A percentile compares a stretch with the other conserved stretches of the same genome.
phyloP scores from a whole-genome alignment of 352 stramenopile genomes.

The Phytophthora sojae region DNA sequence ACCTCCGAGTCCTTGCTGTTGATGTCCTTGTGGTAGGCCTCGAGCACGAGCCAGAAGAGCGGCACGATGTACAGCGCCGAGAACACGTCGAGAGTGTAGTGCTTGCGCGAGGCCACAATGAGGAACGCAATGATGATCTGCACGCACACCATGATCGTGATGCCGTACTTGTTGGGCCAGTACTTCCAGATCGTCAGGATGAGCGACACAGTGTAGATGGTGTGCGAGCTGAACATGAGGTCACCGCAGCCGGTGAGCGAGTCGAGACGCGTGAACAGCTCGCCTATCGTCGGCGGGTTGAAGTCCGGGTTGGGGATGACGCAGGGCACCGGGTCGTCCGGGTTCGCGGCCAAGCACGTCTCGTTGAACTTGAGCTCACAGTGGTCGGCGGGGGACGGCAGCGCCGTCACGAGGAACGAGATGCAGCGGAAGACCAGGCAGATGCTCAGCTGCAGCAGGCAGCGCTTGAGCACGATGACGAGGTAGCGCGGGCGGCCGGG shows the following conservation, averaged over 20 bases:
- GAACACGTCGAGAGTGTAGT: slow-evolving; percentile 93
- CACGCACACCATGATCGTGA: slow-evolving; percentile 75
- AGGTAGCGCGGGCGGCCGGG: slow-evolving; percentile 74
- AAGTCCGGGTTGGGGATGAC: slow-evolving; percentile 80
- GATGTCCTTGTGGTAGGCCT: slow-evolving; percentile 85
- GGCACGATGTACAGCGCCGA: slow-evolving; percentile 90
- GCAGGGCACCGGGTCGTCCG: slow-evolving; percentile 60
- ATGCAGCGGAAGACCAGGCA: slow-evolving; percentile 74
- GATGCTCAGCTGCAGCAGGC: slow-evolving; percentile 83
- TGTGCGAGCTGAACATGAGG: slow-evolving; percentile 94
- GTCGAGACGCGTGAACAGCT: slow-evolving; percentile 81
- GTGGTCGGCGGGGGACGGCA: slow-evolving; percentile 73
- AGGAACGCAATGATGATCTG: slow-evolving; percentile 89
- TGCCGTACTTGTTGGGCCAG: slow-evolving; percentile 83
- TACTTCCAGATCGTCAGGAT: slow-evolving; percentile 90
- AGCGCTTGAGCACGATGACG: slow-evolving; percentile 83
- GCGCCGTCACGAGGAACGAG: slow-evolving; percentile 82
- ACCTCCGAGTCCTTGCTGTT: slow-evolving; percentile 80
- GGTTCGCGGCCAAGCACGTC: slow-evolving; percentile 60
- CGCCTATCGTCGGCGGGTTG: slow-evolving; percentile 49
- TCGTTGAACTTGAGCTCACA: slow-evolving; percentile 80
- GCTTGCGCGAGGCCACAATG: slow-evolving; percentile 90
- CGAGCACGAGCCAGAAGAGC: slow-evolving; percentile 83
- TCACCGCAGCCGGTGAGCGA: slow-evolving; percentile 90
- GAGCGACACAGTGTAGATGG: slow-evolving; percentile 92